phyloP scores from a whole-genome alignment of 2,329 filamentous ascomycete species.

The Aspergillus unguis region DNA sequence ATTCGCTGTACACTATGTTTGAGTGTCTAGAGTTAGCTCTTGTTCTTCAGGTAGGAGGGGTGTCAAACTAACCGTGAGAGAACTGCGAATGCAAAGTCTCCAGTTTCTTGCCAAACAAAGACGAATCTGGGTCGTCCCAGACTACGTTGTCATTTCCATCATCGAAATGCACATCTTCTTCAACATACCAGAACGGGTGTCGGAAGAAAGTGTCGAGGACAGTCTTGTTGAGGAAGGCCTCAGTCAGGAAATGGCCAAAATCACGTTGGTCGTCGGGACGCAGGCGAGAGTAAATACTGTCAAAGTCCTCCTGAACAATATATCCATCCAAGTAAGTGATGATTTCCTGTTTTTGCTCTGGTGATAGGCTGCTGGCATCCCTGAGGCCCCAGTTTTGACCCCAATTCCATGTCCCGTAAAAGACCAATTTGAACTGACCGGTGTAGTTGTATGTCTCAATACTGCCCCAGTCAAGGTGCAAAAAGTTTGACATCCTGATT shows the following conservation, averaged over 20 bases:
- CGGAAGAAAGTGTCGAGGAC: not conserved
- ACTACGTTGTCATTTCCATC: not conserved
- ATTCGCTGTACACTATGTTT: not conserved
- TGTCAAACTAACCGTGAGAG: not conserved
- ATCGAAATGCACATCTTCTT: not conserved
- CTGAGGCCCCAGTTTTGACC: too few relatives aligned
- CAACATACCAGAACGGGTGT: conserved; percentile 1
- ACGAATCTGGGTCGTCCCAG: not conserved
- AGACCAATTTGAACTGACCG: too few relatives aligned
- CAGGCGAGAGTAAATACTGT: not conserved
- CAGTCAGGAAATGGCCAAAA: not conserved
- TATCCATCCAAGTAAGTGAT: not conserved
- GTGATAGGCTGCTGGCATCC: too few relatives aligned
- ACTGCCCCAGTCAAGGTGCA: too few relatives aligned
- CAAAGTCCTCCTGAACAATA: not conserved
- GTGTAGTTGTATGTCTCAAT: too few relatives aligned
- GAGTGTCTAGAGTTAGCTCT: too few relatives aligned
- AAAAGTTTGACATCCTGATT: too few relatives aligned
- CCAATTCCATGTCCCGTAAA: too few relatives aligned
- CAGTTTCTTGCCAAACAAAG: not conserved
- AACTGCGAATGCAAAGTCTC: not conserved
- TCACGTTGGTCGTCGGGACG: not conserved
- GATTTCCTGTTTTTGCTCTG: not conserved
- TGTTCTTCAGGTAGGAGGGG: not conserved
- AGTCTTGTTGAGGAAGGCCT: not conserved